These are phyloP conservation scores for Turritis glabra DNA, from an alignment of 345 rosid genomes.

Conservation along the genomic window DNA sequence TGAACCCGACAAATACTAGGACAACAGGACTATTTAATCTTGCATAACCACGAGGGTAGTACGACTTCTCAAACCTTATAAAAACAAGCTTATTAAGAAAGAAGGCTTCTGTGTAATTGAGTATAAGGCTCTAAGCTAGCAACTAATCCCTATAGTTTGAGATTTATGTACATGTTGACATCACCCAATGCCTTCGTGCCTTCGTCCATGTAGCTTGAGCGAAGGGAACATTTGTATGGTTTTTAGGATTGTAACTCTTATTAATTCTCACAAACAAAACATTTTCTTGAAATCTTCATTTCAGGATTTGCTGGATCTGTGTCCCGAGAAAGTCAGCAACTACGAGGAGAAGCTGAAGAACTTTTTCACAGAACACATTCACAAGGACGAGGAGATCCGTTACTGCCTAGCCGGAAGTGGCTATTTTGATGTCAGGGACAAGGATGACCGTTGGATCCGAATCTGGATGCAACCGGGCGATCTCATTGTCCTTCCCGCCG, in stretches of 20 bases:
- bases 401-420: conserved; percentile 85
- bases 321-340: conserved; percentile 83
- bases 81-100: background rate
- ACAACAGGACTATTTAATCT: background rate
- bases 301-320: conserved; percentile 78
- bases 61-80: background rate
- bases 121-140: background rate
- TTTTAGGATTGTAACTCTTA: background rate
- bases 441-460: conserved; percentile 73
- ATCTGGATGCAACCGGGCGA: conserved; percentile 76
- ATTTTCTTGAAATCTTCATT: background rate
- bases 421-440: conserved; percentile 86
- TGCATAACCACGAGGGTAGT: background rate
- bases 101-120: background rate
- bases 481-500: conserved; percentile 77
- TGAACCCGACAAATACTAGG: background rate
- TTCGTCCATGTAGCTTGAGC: background rate
- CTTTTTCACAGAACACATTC: conserved; percentile 87
- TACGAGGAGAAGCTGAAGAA: conserved; percentile 83
- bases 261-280: background rate
- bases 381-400: conserved; percentile 87
- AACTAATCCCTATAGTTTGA: no score
- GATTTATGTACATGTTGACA: background rate
- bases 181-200: background rate
- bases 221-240: background rate